Base-by-base conservation (phyloP, 2,329 filamentous ascomycete genomes). In the Ceratocystiopsis brevicomis region DNA sequence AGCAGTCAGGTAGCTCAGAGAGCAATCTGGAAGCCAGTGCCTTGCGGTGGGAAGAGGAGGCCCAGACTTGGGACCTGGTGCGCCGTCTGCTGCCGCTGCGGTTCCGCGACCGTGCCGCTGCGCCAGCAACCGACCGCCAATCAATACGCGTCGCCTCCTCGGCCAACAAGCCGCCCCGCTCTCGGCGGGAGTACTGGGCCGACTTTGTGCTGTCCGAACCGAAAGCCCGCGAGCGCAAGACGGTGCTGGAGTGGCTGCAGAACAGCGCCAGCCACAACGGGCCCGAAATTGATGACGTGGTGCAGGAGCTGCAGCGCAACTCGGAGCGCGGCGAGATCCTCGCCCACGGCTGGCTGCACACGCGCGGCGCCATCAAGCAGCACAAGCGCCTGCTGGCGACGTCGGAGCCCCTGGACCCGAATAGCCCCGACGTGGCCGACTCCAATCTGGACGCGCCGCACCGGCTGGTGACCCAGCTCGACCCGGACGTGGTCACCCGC, bases 331-430 rank as follows among this genome's bases (percentile, higher is more conserved):
- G 81, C 11, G 83, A 87, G 41, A 76, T 87, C 11, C 83, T 90
- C 63, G 77, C 82, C 25, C 78, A 86, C 57, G 88, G 88, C 37
- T 95, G 87, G 83, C 73, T 95, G 49, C 85, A 94, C 57, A 95
- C 90, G 0, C 82, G 86, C 49, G 76, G 83, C 46, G 78, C 79
- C 40, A 85, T 98, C 60, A 98, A 98, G 64, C 73, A 82, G 45
- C 76, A 84, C 56, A 98, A 96, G 64, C 77, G 81, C 45, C 63
- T 90, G 50, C 73, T 81, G 46, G 72, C 74, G 25, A 78, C 73
- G 66, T 70, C 71, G 34, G 71, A 75, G 47, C 65, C 75, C 8
- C 61, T 85, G 18, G 78, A 83, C 45, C 76, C 75, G 3, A 66
- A 71, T 48, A 70, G 72, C 36, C 61, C 69, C 14, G 70, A 66